Percentiles rank a stretch among this genome's conserved stretches.
phyloP scores from a whole-genome alignment of 208 protist genomes.

The Crithidia brevicula region DNA sequence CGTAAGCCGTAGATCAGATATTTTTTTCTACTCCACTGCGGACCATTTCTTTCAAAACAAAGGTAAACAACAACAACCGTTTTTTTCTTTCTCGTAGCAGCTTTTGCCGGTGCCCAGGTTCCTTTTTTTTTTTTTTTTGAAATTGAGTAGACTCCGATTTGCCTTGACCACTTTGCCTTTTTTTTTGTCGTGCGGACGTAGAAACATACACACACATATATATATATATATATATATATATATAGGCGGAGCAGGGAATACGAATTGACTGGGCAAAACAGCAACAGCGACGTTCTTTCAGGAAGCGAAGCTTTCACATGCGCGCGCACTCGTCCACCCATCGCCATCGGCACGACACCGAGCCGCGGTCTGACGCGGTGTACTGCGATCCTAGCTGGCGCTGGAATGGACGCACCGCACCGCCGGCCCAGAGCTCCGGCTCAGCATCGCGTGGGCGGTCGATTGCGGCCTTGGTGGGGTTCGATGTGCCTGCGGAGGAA shows the following conservation, averaged over 20 bases:
- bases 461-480: background rate
- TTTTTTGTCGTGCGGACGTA: too few relatives aligned
- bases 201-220: too few relatives aligned
- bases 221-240: too few relatives aligned
- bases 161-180: too few relatives aligned
- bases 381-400: conserved; percentile 6
- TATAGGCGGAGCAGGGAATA: too few relatives aligned
- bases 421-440: background rate
- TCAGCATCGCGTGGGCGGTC: background rate
- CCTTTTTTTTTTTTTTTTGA: background rate
- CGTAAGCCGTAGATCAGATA: too few relatives aligned
- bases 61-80: background rate
- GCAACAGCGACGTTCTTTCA: too few relatives aligned
- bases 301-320: background rate
- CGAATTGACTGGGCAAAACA: too few relatives aligned
- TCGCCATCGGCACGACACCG: background rate
- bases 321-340: background rate
- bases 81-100: conserved; percentile 18
- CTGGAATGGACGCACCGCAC: background rate
- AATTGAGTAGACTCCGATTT: too few relatives aligned
- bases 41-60: too few relatives aligned
- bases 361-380: background rate
- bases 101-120: background rate
- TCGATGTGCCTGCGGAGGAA: background rate
- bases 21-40: too few relatives aligned